phyloP scores from a whole-genome alignment of 805 yeast species.

The Wickerhamomyces sydowiorum region DNA sequence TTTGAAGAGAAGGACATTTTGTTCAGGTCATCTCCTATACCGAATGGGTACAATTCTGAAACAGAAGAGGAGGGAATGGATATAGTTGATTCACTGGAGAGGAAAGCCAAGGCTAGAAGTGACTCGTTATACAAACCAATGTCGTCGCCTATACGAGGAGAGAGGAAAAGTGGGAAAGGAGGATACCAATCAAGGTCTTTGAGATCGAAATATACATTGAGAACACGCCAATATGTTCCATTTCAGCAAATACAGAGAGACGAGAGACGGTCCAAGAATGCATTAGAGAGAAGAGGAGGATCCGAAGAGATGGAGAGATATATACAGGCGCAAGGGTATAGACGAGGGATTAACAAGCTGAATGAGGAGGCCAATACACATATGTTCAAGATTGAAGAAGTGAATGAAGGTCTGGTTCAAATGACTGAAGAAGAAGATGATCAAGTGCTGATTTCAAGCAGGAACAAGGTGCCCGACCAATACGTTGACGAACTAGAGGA shows the following conservation, averaged over 20 bases:
- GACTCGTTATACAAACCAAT: conserved; percentile 6
- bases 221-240: conserved; percentile 1
- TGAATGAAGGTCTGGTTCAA: conserved; percentile 4
- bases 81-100: conserved; percentile 1
- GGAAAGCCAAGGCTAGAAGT: conserved; percentile 2
- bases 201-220: conserved; percentile 1
- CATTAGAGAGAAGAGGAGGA: conserved; percentile 3
- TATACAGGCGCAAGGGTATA: neutral
- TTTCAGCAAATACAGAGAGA: neutral
- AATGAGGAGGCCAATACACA: conserved; percentile 9
- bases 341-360: neutral
- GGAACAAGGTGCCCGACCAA: conserved; percentile 4
- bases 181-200: neutral
- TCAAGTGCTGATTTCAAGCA: conserved; percentile 6
- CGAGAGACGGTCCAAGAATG: neutral
- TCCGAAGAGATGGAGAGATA: conserved; percentile 1
- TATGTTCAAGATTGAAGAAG: conserved; percentile 9
- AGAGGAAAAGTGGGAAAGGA: neutral
- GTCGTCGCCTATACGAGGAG: conserved; percentile 6
- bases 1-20: neutral
- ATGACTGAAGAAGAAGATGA: conserved; percentile 6
- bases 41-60: neutral
- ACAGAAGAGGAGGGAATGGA: neutral
- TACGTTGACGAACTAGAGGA: conserved; percentile 12
- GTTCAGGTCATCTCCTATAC: neutral